Conservation (phyloP, 306 rosid species). For the Arachis hypogaea region DNA sequence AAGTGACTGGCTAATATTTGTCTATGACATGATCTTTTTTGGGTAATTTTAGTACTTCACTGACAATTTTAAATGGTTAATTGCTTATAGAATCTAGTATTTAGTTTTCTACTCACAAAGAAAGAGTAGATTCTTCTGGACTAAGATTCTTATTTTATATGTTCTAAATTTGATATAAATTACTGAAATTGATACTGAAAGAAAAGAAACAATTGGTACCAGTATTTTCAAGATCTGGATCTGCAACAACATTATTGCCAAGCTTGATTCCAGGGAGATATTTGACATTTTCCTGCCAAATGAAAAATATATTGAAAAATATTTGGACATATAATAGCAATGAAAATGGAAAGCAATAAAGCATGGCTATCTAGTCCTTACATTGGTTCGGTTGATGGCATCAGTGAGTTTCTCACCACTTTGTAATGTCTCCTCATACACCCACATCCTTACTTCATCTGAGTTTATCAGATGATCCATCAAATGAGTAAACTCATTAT, state of each 20-base stretch:
- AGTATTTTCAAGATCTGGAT: slow-evolving; percentile 87
- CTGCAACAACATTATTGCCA: slow-evolving; percentile 90
- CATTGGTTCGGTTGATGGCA: slow-evolving; percentile 82
- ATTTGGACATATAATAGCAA: not conserved
- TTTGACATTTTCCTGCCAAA: slow-evolving; percentile 82
- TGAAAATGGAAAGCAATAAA: slow-evolving; percentile 21
- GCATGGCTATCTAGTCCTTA: slow-evolving; percentile 42
- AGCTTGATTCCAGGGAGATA: slow-evolving; percentile 96
- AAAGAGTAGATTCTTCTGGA: too few relatives aligned
- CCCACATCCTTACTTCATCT: slow-evolving; percentile 99
- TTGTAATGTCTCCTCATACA: slow-evolving; percentile 83
- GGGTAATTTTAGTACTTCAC: slow-evolving; percentile 1
- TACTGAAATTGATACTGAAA: not conserved
- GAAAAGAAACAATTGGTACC: slow-evolving; percentile 44
- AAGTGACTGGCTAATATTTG: too few relatives aligned
- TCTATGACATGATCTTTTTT: too few relatives aligned
- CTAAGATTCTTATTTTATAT: not conserved
- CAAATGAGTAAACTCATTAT: slow-evolving; percentile 35
- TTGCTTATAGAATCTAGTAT: not conserved
- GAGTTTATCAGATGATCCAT: slow-evolving; percentile 38
- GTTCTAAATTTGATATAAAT: not conserved
- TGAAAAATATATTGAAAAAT: slow-evolving; percentile 23
- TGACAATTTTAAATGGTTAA: slow-evolving; percentile 6
- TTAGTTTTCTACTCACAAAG: not conserved
- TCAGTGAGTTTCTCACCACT: slow-evolving; percentile 90